These are phyloP conservation scores for Rhizopogon vulgaris DNA, from an alignment of 768 basidiomycete species.

Conservation along the genomic window DNA sequence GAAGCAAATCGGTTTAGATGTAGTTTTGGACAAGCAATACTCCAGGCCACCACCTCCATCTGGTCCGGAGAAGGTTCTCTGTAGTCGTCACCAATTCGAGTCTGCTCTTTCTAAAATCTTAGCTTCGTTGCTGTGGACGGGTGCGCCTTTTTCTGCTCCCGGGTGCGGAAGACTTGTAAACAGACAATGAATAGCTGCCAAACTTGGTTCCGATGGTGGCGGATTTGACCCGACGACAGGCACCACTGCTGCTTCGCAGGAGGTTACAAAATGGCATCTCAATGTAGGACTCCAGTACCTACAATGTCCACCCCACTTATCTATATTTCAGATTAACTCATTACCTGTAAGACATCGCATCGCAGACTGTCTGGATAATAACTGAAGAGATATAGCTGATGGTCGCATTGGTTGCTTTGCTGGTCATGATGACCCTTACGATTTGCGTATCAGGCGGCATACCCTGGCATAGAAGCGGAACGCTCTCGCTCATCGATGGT, in stretches of 20 bases:
- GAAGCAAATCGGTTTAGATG: neutral
- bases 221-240: conserved; percentile 4
- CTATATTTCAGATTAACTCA: conserved; percentile 6
- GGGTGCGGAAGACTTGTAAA: neutral
- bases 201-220: conserved; percentile 1
- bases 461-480: neutral
- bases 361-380: neutral
- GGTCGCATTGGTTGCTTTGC: conserved; percentile 4
- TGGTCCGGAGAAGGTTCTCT: neutral
- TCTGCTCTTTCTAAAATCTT: neutral
- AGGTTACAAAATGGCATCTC: conserved; percentile 4
- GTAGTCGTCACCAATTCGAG: conserved; percentile 1
- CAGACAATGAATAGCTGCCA: conserved; percentile 3
- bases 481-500: neutral
- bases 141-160: neutral
- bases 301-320: neutral
- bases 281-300: conserved; percentile 4
- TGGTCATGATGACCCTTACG: neutral
- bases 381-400: conserved; percentile 1
- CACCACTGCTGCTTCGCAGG: neutral
- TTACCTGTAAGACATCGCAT: conserved; percentile 5
- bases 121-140: conserved; percentile 8
- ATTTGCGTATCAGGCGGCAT: neutral
- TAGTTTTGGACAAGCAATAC: neutral
- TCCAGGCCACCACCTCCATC: neutral